These are phyloP conservation scores for Coniella vitis DNA, from an alignment of 2,329 filamentous ascomycete species.

Conservation along the genomic window DNA sequence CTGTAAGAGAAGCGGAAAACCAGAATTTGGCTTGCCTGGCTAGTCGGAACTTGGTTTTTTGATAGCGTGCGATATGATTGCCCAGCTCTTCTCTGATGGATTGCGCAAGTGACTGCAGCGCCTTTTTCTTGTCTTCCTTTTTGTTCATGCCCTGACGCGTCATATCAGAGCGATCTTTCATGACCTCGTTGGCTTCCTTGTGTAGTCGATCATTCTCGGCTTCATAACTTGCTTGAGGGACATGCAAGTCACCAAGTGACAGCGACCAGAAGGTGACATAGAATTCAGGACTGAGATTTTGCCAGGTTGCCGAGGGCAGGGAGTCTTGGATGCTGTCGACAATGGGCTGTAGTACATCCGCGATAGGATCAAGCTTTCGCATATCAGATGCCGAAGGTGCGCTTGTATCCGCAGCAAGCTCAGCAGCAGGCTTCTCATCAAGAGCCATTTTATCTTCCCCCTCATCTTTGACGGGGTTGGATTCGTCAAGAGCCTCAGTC, in stretches of 20 bases:
- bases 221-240: slow-evolving; percentile 71
- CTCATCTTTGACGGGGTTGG: slow-evolving; percentile 13
- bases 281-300: slow-evolving; percentile 69
- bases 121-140: slow-evolving; percentile 64
- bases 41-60: slow-evolving; percentile 61
- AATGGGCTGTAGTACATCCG: slow-evolving; percentile 67
- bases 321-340: slow-evolving; percentile 60
- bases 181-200: slow-evolving; percentile 59
- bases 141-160: slow-evolving; percentile 57
- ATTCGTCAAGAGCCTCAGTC: slow-evolving; percentile 7
- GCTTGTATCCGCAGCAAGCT: slow-evolving; percentile 18
- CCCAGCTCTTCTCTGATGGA: slow-evolving; percentile 68
- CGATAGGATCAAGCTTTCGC: slow-evolving; percentile 44
- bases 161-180: slow-evolving; percentile 66
- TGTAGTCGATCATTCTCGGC: slow-evolving; percentile 65
- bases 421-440: slow-evolving; percentile 24
- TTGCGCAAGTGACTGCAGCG: slow-evolving; percentile 61
- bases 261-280: slow-evolving; percentile 92
- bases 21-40: slow-evolving; percentile 70
- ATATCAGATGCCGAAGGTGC: slow-evolving; percentile 21
- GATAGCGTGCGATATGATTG: slow-evolving; percentile 59
- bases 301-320: slow-evolving; percentile 57
- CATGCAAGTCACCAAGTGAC: slow-evolving; percentile 71
- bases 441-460: slow-evolving; percentile 25
- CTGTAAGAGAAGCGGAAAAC: slow-evolving; percentile 62